Percentiles rank a stretch among this genome's conserved stretches.
Conservation (phyloP, 495 filamentous ascomycete genomes). For the Friedmanniomyces endolithicus region DNA sequence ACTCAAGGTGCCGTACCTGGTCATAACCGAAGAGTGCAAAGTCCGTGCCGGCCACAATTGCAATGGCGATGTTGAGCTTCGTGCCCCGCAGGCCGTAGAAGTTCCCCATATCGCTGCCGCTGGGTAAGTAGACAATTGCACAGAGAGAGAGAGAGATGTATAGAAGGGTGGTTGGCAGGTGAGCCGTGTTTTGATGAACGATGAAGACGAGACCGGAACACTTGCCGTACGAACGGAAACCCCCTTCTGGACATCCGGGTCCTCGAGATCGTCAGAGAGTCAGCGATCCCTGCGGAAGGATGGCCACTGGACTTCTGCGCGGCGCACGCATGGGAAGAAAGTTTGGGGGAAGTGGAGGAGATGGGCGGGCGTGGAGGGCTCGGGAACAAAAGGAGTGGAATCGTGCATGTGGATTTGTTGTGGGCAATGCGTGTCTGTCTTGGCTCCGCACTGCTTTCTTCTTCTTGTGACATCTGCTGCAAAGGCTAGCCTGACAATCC, state of each 20-base stretch:
- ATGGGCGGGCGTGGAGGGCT: too few relatives aligned
- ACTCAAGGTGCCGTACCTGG: not conserved
- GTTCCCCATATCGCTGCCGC: slow-evolving; percentile 12
- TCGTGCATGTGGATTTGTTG: too few relatives aligned
- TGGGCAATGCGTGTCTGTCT: too few relatives aligned
- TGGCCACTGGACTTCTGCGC: not conserved
- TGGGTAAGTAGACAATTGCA: not conserved
- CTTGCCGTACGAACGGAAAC: not conserved
- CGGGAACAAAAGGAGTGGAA: too few relatives aligned
- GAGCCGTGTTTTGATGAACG: not conserved
- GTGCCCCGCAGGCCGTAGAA: slow-evolving; percentile 53
- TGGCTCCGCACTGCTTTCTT: too few relatives aligned
- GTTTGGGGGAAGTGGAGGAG: not conserved
- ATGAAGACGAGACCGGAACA: not conserved
- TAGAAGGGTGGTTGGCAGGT: not conserved
- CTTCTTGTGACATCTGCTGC: too few relatives aligned
- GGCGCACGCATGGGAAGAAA: not conserved
- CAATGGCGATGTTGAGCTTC: slow-evolving; percentile 54
- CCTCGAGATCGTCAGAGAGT: not conserved
- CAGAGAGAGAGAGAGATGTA: not conserved
- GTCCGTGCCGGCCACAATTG: slow-evolving; percentile 55
- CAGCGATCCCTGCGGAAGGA: not conserved
- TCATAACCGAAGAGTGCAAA: slow-evolving; percentile 37
- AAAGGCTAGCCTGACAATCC: too few relatives aligned
- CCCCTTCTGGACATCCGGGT: not conserved